phyloP scores from a whole-genome alignment of 495 filamentous ascomycete species.

The Penicillium dipodomyicola region DNA sequence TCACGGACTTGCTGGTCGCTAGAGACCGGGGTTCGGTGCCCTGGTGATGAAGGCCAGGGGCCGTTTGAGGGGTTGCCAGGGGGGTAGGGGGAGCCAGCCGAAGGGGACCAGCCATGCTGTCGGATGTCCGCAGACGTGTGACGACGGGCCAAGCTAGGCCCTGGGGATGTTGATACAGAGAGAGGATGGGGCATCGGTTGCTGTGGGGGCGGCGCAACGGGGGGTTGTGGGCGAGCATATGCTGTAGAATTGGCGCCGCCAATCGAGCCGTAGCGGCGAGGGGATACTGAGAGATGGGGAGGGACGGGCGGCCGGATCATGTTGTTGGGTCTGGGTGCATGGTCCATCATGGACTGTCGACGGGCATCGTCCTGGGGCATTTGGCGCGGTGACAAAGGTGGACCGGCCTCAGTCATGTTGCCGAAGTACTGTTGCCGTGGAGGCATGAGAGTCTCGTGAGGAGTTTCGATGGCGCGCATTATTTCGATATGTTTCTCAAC shows the following conservation, averaged over 20 bases:
- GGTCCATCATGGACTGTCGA: slow-evolving; percentile 53
- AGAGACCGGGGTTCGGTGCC: slow-evolving; percentile 56
- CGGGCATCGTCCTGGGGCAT: slow-evolving; percentile 81
- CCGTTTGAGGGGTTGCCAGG: slow-evolving; percentile 32
- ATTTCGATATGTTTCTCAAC: slow-evolving; percentile 81
- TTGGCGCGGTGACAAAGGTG: slow-evolving; percentile 90
- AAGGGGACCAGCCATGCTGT: slow-evolving; percentile 77
- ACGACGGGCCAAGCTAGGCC: slow-evolving; percentile 69
- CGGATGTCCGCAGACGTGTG: slow-evolving; percentile 97
- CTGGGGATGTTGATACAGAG: slow-evolving; percentile 71
- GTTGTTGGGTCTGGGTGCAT: slow-evolving; percentile 19
- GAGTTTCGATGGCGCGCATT: slow-evolving; percentile 66
- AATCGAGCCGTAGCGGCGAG: slow-evolving; percentile 82
- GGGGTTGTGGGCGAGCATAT: slow-evolving; percentile 62
- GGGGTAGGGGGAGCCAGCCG: slow-evolving; percentile 64
- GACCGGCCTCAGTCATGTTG: slow-evolving; percentile 65
- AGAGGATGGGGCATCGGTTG: slow-evolving; percentile 72
- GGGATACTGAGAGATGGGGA: slow-evolving; percentile 72
- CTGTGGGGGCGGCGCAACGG: slow-evolving; percentile 60
- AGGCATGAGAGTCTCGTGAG: slow-evolving; percentile 71
- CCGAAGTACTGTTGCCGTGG: slow-evolving; percentile 75
- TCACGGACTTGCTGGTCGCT: slow-evolving; percentile 82
- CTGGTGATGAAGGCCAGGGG: slow-evolving; percentile 85
- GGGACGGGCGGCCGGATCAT: slow-evolving; percentile 70
- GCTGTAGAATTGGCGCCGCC: slow-evolving; percentile 69